Conservation (phyloP, 2,329 filamentous ascomycete species). For the Zymoseptoria ardabiliae region DNA sequence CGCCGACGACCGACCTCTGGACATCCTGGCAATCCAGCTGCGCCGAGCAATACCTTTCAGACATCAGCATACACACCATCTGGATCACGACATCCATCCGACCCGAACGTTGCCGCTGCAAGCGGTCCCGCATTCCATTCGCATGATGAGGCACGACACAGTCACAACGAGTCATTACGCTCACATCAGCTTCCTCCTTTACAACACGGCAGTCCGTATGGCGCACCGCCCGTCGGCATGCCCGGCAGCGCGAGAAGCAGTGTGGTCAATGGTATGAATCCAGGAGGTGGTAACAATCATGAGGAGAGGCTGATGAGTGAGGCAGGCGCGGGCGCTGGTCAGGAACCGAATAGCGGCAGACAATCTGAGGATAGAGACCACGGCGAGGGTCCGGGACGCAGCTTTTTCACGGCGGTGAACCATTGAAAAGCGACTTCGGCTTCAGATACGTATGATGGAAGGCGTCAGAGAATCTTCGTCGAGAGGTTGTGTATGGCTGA, state of each 20-base stretch:
- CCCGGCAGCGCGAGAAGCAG: slow-evolving; percentile 8
- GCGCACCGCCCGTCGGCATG: slow-evolving; percentile 11
- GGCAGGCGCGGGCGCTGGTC: not conserved
- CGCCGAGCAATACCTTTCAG: slow-evolving; percentile 12
- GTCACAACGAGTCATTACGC: not conserved
- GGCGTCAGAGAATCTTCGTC: not conserved
- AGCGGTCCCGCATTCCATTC: not conserved
- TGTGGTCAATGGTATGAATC: slow-evolving; percentile 3
- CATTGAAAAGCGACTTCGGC: slow-evolving; percentile 1
- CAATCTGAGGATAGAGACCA: not conserved
- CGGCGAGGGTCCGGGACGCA: not conserved
- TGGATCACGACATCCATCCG: slow-evolving; percentile 1
- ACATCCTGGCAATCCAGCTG: slow-evolving; percentile 1
- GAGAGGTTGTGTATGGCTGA: not conserved
- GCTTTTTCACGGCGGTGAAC: slow-evolving; percentile 1
- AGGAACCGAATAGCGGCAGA: not conserved
- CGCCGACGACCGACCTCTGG: slow-evolving; percentile 11
- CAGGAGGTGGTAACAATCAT: not conserved
- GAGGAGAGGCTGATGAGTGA: slow-evolving; percentile 2
- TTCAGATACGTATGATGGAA: not conserved
- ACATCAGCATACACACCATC: slow-evolving; percentile 6
- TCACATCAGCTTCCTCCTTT: slow-evolving; percentile 8
- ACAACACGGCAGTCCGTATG: slow-evolving; percentile 16
- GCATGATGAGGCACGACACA: slow-evolving; percentile 4
- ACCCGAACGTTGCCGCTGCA: not conserved